These are phyloP conservation scores for Gaertneriomyces sp. DNA, from an alignment of 192 early-diverging fungal species.

Conservation along the genomic window DNA sequence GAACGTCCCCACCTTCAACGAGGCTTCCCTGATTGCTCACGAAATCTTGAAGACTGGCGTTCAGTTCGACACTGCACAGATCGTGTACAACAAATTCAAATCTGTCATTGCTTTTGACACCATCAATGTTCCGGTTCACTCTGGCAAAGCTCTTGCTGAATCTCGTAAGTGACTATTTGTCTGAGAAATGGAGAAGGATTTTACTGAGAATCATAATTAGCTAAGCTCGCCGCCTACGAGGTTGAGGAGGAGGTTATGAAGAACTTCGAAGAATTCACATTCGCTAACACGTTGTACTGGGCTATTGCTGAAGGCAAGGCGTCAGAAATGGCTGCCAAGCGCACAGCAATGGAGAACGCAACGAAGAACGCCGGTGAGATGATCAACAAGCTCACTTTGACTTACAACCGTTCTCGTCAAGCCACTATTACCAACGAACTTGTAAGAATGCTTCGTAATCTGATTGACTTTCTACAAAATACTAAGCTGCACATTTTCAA, in stretches of 20 bases:
- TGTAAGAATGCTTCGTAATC: conserved; percentile 40
- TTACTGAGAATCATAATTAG: conserved; percentile 16
- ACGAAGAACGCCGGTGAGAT: conserved; percentile 99
- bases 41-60: conserved; percentile 55
- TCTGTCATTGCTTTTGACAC: conserved; percentile 94
- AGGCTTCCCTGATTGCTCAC: conserved; percentile 80
- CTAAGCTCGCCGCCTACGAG: conserved; percentile 89
- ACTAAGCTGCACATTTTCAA: background rate
- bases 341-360: conserved; percentile 99
- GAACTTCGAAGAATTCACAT: conserved; percentile 88
- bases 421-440: conserved; percentile 98
- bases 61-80: conserved; percentile 65
- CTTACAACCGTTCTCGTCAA: conserved; percentile 97
- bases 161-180: conserved; percentile 47
- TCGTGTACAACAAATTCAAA: conserved; percentile 93
- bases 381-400: conserved; percentile 92
- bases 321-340: conserved; percentile 92
- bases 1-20: conserved; percentile 79
- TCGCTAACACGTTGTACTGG: conserved; percentile 94
- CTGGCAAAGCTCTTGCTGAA: conserved; percentile 65
- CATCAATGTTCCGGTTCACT: conserved; percentile 58
- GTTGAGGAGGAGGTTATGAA: conserved; percentile 81
- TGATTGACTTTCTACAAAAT: background rate
- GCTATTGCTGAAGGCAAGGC: conserved; percentile 95
- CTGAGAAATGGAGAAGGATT: background rate